phyloP scores from a whole-genome alignment of 2,329 filamentous ascomycete genomes.

The Curvularia verruculosa region DNA sequence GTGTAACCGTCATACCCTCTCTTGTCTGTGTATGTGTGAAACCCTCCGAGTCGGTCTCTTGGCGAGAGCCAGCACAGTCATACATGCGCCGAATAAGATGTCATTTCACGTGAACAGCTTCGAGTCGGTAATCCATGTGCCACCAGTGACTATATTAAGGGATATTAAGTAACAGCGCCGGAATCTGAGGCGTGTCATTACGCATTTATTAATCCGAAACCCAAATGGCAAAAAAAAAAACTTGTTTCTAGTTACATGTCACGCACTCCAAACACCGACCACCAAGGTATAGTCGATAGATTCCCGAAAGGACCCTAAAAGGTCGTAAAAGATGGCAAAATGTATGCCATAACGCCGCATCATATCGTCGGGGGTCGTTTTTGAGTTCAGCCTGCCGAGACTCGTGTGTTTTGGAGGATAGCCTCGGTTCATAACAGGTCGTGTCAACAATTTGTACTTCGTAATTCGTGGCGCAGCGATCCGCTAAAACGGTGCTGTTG shows the following conservation, averaged over 20 bases:
- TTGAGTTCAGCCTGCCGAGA: slow-evolving; percentile 5
- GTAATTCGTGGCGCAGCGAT: slow-evolving; percentile 2
- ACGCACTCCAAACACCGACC: background rate
- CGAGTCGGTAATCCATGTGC: background rate
- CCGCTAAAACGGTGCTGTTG: background rate
- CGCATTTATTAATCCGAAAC: background rate
- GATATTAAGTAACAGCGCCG: background rate
- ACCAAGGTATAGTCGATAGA: background rate
- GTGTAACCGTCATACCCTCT: background rate
- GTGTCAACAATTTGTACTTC: slow-evolving; percentile 5
- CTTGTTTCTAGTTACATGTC: slow-evolving; percentile 2
- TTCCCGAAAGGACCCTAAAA: background rate
- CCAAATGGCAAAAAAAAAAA: background rate
- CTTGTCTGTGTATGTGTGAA: background rate
- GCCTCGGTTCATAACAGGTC: slow-evolving; percentile 6
- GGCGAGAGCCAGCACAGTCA: background rate
- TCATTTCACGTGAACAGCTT: background rate
- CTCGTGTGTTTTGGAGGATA: slow-evolving; percentile 2
- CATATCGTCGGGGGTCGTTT: background rate
- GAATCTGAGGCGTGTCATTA: background rate
- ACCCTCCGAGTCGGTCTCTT: background rate
- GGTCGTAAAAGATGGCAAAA: background rate
- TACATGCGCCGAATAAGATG: background rate
- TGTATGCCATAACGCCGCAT: background rate
- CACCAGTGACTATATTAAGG: background rate